Evolutionary conservation across 1,284 basidiomycete species (phyloP).

Genomic region (Trametes hirsuta): DNA sequence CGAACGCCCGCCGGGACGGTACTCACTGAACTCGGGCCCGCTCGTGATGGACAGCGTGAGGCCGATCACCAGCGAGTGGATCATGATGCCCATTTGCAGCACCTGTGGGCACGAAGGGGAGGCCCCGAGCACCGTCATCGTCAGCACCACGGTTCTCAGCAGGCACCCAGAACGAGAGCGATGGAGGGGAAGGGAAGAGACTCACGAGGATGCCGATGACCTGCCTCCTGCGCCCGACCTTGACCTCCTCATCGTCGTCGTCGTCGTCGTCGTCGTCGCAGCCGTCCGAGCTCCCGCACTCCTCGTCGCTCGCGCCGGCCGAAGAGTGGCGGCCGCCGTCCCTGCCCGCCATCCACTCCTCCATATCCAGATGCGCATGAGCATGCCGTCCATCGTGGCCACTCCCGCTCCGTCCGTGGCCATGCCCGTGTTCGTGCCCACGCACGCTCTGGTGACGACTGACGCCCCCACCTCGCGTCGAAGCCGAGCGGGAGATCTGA

Average conservation of each 20-base stretch:
- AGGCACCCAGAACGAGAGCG: too few relatives aligned
- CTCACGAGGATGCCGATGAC: constrained; percentile 66
- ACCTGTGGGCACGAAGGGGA: constrained; percentile 46
- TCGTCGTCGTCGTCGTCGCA: constrained; percentile 23
- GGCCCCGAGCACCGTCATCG: neutral
- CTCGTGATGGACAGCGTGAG: constrained; percentile 69
- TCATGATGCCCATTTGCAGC: constrained; percentile 78
- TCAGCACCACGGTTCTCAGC: neutral
- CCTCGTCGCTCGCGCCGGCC: constrained; percentile 26
- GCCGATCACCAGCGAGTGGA: constrained; percentile 81
- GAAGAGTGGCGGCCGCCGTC: constrained; percentile 19
- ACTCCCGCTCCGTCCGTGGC: constrained; percentile 10
- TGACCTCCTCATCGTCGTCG: constrained; percentile 32
- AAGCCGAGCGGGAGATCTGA: constrained; percentile 12
- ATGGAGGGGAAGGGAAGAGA: neutral
- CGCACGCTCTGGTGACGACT: constrained; percentile 17
- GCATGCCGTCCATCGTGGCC: constrained; percentile 33
- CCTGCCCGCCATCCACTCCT: constrained; percentile 27
- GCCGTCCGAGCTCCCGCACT: constrained; percentile 22
- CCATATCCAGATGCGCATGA: constrained; percentile 34
- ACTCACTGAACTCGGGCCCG: constrained; percentile 71
- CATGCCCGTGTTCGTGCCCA: constrained; percentile 30
- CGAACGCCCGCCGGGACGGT: neutral
- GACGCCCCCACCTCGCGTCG: constrained; percentile 6
- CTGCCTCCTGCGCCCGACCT: constrained; percentile 57